Percentiles rank a stretch among this genome's conserved stretches.
These are phyloP conservation scores for Collybiopsis confluens DNA, from an alignment of 768 basidiomycete species.

Conservation along the genomic window DNA sequence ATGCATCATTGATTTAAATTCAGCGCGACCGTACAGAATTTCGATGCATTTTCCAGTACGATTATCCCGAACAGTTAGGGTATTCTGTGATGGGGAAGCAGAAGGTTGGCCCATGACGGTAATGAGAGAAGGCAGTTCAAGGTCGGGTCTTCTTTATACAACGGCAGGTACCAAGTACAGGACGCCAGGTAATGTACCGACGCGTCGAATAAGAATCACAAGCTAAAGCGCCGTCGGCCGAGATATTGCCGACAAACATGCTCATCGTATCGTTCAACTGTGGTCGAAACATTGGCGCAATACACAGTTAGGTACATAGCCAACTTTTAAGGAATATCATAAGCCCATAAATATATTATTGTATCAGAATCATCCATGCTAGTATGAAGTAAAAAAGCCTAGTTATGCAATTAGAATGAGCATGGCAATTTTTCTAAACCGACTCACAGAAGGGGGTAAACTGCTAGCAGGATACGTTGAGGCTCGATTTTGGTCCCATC, in stretches of 20 bases:
- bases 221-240: background rate
- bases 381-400: slow-evolving; percentile 92
- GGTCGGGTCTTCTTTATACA: background rate
- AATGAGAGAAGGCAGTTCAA: background rate
- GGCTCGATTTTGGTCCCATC: slow-evolving; percentile 93
- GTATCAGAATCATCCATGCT: slow-evolving; percentile 96
- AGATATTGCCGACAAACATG: background rate
- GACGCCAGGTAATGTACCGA: background rate
- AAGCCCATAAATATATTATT: slow-evolving; percentile 35
- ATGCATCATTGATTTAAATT: background rate
- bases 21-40: slow-evolving; percentile 47
- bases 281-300: background rate
- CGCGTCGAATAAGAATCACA: slow-evolving; percentile 6
- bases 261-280: background rate
- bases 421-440: slow-evolving; percentile 2
- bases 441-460: slow-evolving; percentile 90
- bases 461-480: slow-evolving; percentile 85
- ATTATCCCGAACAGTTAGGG: slow-evolving; percentile 74
- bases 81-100: slow-evolving; percentile 18
- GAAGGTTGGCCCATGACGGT: slow-evolving; percentile 12
- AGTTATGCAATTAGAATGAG: slow-evolving; percentile 3
- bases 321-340: background rate
- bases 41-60: slow-evolving; percentile 77
- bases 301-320: background rate
- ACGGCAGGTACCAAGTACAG: background rate